Evolutionary conservation across 805 yeast genomes (phyloP), one percentile per base, ranked within the genome.

Genomic region (Torulaspora indica): DNA sequence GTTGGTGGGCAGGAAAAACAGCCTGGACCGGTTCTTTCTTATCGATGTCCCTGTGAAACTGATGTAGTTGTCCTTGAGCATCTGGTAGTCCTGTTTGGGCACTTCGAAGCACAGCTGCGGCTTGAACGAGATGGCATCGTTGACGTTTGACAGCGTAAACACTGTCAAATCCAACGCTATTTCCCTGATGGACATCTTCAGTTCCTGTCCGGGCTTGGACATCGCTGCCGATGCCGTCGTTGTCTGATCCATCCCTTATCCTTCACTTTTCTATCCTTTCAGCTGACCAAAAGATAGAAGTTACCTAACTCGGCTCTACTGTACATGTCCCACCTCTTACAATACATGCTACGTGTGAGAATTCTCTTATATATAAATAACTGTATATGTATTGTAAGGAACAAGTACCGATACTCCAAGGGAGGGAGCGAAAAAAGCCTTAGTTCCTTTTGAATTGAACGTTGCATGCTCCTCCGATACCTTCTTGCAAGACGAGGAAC

Each of bases 1-100:
- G 28, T 55, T 55, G 15, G 55, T 48, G n/a, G 58, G 58, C 43
- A 55, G 40, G 35, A 55, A 55, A 37, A 45, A 55, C 33, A 55
- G 41, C 45, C 47, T 49, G 17, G 55, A 47, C 42, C 55, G 43
- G 47, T 55, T 55, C 35, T 55, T 55, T 33, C 58, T 45, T 39
- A 55, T 55, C 13, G 57, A 53, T 3, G 58, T 55, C n/a, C 58
- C 58, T n/a, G 58, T 55, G 41, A 55, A 55, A 35, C 47, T 52
- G 35, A 53, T 49, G 40, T 53, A 55, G 43, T 53, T 49, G 20
- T 51, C 53, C 20, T 49, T 48, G 35, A 55, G 42, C 40, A 48
- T 42, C 31, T 38, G 49, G 41, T 55, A 55, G 39, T 55, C 56
- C 49, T 51, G 54, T 10, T 42, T 41, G 35, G 58, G 58, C 10